Percentiles rank a stretch among this genome's conserved stretches.
Evolutionary conservation across 176 grass and related monocot genomes (phyloP).

Genomic region (Musa troglodytarum): DNA sequence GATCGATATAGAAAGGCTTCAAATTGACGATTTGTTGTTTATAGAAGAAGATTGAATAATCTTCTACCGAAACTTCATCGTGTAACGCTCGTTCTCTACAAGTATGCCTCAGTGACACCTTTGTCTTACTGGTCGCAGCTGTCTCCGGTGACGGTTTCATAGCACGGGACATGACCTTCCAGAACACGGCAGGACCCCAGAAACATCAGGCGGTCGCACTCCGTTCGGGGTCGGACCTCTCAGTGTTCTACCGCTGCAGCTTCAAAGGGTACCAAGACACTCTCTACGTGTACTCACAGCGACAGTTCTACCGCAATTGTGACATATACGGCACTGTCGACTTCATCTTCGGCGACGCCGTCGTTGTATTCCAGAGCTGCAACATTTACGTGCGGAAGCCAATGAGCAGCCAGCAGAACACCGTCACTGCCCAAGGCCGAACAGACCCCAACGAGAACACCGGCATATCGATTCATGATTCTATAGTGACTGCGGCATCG

Average conservation of each 20-base stretch:
- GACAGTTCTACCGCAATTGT: constrained; percentile 14
- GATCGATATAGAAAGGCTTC: too few relatives aligned
- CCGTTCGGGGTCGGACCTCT: not conserved
- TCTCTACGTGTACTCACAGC: not conserved
- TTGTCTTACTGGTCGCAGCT: not conserved
- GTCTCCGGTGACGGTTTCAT: not conserved
- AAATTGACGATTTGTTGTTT: too few relatives aligned
- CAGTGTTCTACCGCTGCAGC: constrained; percentile 1
- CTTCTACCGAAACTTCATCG: too few relatives aligned
- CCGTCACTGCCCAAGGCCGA: constrained; percentile 2
- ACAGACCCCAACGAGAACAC: not conserved
- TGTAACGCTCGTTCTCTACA: not conserved
- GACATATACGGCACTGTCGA: constrained; percentile 13
- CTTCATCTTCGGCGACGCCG: constrained; percentile 13
- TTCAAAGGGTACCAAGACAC: constrained; percentile 15
- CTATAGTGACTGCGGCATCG: not conserved
- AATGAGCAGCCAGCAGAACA: not conserved
- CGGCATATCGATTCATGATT: constrained; percentile 5
- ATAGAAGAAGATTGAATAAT: too few relatives aligned
- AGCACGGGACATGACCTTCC: constrained; percentile 9
- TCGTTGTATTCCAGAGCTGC: not conserved
- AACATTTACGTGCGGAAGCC: constrained; percentile 13
- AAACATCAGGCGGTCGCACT: not conserved
- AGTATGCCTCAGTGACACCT: not conserved
- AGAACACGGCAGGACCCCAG: not conserved